A percentile compares a stretch with the other conserved stretches of the same genome.
Conservation (phyloP, 2,329 filamentous ascomycete genomes). For the Nothophaeocryptopus gaeumannii region DNA sequence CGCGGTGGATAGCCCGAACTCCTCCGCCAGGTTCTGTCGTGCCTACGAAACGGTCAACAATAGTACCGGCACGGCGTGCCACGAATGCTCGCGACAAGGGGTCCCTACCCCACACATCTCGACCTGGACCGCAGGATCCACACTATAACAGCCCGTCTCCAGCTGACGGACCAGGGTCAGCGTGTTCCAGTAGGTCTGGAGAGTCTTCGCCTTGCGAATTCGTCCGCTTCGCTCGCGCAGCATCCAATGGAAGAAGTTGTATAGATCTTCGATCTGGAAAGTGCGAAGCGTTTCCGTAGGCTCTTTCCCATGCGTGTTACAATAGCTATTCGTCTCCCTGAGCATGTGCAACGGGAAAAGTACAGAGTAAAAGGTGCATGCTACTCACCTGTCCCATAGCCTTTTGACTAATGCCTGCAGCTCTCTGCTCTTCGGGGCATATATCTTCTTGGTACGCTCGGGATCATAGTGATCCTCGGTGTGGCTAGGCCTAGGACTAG, state of each 20-base stretch:
- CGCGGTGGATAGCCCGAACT: slow-evolving; percentile 15
- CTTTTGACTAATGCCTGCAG: not conserved
- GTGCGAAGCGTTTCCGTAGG: not conserved
- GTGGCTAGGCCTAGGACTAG: not conserved
- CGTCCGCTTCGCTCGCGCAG: not conserved
- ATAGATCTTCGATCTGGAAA: not conserved
- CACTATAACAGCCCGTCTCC: not conserved
- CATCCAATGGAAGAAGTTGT: slow-evolving; percentile 6
- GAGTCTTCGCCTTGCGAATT: not conserved
- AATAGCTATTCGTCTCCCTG: not conserved
- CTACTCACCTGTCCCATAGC: slow-evolving; percentile 6
- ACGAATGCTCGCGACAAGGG: too few species aligned
- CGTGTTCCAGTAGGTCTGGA: slow-evolving; percentile 5
- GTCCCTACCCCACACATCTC: slow-evolving; percentile 4
- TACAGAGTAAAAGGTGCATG: too few species aligned
- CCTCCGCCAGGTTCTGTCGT: slow-evolving; percentile 10
- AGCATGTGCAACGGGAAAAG: not conserved
- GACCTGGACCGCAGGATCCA: not conserved
- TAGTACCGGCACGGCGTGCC: too few species aligned
- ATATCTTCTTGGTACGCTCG: slow-evolving; percentile 5
- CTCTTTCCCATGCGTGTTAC: not conserved
- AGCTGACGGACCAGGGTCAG: slow-evolving; percentile 1
- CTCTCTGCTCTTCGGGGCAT: slow-evolving; percentile 5
- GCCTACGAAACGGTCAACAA: too few species aligned
- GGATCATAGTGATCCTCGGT: slow-evolving; percentile 3